phyloP scores from a whole-genome alignment of 75 land plant species.

The Chamaecyparis obtusa region DNA sequence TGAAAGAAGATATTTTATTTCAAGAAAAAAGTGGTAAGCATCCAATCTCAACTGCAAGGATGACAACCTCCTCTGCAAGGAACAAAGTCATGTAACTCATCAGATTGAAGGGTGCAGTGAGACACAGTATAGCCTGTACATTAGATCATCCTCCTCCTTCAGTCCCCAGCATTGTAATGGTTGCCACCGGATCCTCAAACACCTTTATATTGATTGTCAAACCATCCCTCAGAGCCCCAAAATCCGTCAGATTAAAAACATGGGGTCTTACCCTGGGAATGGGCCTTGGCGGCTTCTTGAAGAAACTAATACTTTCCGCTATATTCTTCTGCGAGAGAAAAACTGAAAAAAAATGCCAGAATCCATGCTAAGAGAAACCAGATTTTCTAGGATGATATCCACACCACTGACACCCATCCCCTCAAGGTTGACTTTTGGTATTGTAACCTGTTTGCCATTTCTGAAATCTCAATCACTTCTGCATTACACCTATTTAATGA shows the following conservation, averaged over 20 bases:
- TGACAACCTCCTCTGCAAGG: conserved; percentile 76
- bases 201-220: conserved; percentile 73
- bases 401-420: conserved; percentile 15
- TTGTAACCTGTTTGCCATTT: neutral
- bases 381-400: conserved; percentile 27
- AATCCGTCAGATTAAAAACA: conserved; percentile 86
- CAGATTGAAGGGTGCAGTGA: conserved; percentile 94
- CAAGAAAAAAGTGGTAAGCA: neutral
- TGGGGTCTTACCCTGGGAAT: conserved; percentile 60
- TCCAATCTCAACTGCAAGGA: conserved; percentile 64
- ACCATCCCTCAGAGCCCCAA: conserved; percentile 93
- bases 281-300: conserved; percentile 28
- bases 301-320: conserved; percentile 20
- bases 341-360: conserved; percentile 34
- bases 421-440: conserved; percentile 16
- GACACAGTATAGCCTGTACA: conserved; percentile 83
- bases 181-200: conserved; percentile 79
- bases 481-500: neutral
- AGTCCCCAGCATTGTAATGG: conserved; percentile 41
- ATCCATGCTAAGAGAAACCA: conserved; percentile 50
- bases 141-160: conserved; percentile 87
- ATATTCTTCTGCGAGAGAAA: conserved; percentile 54
- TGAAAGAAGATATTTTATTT: neutral
- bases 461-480: neutral
- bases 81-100: conserved; percentile 94